Conservation (phyloP, 345 rosid genomes). For the Linum tenue region DNA sequence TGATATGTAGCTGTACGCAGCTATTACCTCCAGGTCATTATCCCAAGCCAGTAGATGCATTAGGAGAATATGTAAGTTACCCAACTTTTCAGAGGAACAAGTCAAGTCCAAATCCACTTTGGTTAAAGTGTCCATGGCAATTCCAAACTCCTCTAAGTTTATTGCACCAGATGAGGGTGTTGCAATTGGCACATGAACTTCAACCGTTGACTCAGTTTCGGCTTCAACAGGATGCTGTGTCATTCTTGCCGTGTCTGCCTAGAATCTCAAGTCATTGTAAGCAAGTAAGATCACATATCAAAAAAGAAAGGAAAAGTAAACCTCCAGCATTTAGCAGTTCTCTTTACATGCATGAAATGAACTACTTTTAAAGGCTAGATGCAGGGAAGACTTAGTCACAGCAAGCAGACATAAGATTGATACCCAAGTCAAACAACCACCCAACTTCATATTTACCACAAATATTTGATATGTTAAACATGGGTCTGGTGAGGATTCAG, state of each 20-base stretch:
- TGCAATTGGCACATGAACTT: background rate
- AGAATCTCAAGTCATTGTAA: background rate
- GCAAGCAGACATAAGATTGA: too few relatives aligned
- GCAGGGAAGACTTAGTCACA: too few relatives aligned
- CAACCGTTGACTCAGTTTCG: background rate
- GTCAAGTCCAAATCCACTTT: conserved; percentile 45
- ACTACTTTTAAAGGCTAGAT: too few relatives aligned
- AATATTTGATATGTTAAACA: too few relatives aligned
- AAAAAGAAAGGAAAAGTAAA: background rate
- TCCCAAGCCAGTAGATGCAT: conserved; percentile 72
- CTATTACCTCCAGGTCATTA: conserved; percentile 41
- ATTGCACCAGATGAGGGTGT: conserved; percentile 14
- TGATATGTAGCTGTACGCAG: conserved; percentile 26
- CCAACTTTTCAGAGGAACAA: conserved; percentile 48
- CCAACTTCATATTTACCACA: too few relatives aligned
- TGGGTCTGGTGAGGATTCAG: too few relatives aligned
- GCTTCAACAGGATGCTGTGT: background rate
- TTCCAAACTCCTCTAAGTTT: conserved; percentile 33
- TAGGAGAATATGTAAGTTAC: conserved; percentile 56
- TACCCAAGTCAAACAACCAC: too few relatives aligned
- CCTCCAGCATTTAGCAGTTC: too few relatives aligned
- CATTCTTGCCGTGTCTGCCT: background rate
- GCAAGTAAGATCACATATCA: background rate
- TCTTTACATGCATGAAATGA: too few relatives aligned
- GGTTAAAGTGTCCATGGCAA: conserved; percentile 32